Base-by-base conservation (phyloP, 2,329 filamentous ascomycete genomes). In the Fusarium cicatricum region DNA sequence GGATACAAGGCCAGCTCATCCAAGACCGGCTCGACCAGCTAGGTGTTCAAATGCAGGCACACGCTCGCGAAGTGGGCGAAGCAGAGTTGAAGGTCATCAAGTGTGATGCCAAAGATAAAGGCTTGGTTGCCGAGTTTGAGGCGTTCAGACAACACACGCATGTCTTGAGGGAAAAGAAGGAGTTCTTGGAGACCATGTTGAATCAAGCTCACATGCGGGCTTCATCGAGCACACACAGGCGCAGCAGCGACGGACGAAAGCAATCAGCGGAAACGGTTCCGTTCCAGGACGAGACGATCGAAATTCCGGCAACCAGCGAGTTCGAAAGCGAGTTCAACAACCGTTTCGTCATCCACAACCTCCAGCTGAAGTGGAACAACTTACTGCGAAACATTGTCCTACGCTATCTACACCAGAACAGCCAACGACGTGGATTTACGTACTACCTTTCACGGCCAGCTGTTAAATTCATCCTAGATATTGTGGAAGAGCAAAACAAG, bases 281-380 rank as follows among this genome's bases (percentile, higher is more conserved):
- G 29, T 79, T 80, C n/a, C 85, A 87, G 43, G 82, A 84, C 33
- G 82, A 82, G 16, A 83, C 82, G 12, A 78, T 89, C 47, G 87
- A 91, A 60, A 83, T 89, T 2, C 86, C 88, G 3, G 85, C 89
- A 1, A 85, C 88, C 4, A 85, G 90, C 14, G 92, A 97, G 63
- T 94, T 94, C 64, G 88, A 91, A 42, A 97, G 90, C 73, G 93
- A 98, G 71, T 99, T 97, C 80, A 95, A 96, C 72, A 99, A 99
- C 71, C 90, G 95, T 2, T 99, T 99, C 78, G 94, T 98, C 66
- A 90, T 99, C 46, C 95, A 99, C 79, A 99, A 99, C 68, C 85
- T 96, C 72, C 95, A 99, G 70, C 80, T 99, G 52, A 99, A 99
- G 75, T 99, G 95, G 95, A 98, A 97, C 78, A 99, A 99, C 68